These are phyloP conservation scores for Cercospora sesami DNA, from an alignment of 2,329 filamentous ascomycete genomes.

Conservation along the genomic window DNA sequence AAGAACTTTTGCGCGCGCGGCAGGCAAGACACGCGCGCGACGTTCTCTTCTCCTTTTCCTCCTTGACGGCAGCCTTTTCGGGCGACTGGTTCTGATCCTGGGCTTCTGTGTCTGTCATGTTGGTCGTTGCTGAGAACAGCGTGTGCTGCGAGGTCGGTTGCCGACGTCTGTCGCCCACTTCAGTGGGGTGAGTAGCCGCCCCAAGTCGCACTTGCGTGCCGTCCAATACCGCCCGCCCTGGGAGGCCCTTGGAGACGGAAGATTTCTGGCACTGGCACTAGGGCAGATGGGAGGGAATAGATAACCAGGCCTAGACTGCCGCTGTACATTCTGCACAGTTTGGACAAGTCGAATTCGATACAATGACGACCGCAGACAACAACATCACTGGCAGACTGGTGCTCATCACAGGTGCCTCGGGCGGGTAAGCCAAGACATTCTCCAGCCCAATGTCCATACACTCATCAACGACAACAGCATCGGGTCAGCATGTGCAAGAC, in stretches of 20 bases:
- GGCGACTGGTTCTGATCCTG: constrained; percentile 1
- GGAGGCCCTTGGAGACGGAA: neutral
- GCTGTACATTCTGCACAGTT: neutral
- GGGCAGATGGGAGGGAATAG: neutral
- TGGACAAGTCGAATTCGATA: neutral
- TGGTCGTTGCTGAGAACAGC: constrained; percentile 3
- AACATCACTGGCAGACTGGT: constrained; percentile 54
- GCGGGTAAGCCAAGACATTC: constrained; percentile 17
- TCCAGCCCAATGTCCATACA: neutral
- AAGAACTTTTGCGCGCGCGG: constrained; percentile 53
- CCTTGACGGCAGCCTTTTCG: constrained; percentile 13
- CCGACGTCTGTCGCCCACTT: neutral
- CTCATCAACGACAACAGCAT: constrained; percentile 46
- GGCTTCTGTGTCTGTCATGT: constrained; percentile 6
- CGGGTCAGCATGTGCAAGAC: constrained; percentile 57
- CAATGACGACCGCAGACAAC: constrained; percentile 33
- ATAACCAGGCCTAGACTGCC: neutral
- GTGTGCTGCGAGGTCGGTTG: neutral
- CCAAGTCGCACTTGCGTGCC: neutral
- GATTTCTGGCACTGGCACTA: neutral
- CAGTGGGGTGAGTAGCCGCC: constrained; percentile 2
- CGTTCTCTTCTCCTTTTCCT: constrained; percentile 28
- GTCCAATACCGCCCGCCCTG: neutral
- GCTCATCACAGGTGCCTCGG: constrained; percentile 63
- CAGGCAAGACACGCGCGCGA: constrained; percentile 50